Base-by-base conservation (phyloP, 192 early-diverging fungal genomes). In the Dissophora globulifera region DNA sequence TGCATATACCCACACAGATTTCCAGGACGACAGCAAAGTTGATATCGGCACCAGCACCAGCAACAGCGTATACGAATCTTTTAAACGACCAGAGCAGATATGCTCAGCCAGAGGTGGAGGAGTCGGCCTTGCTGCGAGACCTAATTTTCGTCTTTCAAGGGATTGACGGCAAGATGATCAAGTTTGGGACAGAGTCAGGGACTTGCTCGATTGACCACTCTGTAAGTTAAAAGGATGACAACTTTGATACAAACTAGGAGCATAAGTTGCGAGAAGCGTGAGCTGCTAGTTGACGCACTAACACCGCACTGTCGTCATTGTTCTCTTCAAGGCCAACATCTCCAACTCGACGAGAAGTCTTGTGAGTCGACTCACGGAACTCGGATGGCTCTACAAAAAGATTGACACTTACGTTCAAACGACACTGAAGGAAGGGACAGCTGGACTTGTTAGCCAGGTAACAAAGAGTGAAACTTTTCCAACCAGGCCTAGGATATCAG, bases 111-210 rank as follows among this genome's bases (percentile, higher is more conserved):
- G 66, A 87, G 30, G 74, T 89, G 11, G 55, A 83, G 16, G 93
- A 94, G 62, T 72, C 82, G 3, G 80, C 80, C 3, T 79, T 96
- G 40, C 69, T 99, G 27, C 88, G 89, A 4, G 97, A 99, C 62
- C 75, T 97, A 49, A 85, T 99, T 5, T 99, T 89, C 71, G 86
- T 96, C 17, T 92, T 97, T 79, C 97, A 99, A 76, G 97, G 93
- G 0, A 92, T 99, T 50, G 91, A 97, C 78, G 97, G 97, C 29
- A 86, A 86, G 54, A 91, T 89, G 62, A 82, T 97, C 17, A 87
- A 86, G 52, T 95, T 85, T 62, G 86, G 91, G 55, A 20, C 59
- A 10, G 58, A 63, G 9, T 47, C 66, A 5, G 79, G 83, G 15
- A 78, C 83, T 0, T 95, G 87, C 59, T 61, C 63, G 1, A 67